phyloP scores from a whole-genome alignment of 495 filamentous ascomycete genomes.

The Lepraria neglecta region DNA sequence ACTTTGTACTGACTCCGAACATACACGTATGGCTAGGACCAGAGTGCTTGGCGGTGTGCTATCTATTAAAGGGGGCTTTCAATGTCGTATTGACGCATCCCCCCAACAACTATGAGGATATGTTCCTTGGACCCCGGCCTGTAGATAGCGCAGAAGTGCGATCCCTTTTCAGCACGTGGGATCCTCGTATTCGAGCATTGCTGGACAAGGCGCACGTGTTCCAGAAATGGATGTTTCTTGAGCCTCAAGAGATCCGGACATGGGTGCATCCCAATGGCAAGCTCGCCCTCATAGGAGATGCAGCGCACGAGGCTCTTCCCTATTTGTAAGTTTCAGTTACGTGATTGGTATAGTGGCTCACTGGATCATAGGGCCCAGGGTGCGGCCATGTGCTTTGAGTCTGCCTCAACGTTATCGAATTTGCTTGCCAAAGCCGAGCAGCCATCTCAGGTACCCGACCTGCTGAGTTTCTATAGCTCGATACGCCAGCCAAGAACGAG shows the following conservation, averaged over 20 bases:
- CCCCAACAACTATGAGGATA: conserved; percentile 1
- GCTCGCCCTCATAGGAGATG: conserved; percentile 20
- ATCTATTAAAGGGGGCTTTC: conserved; percentile 16
- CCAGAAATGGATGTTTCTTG: conserved; percentile 20
- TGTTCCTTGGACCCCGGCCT: conserved; percentile 16
- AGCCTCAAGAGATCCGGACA: conserved; percentile 5
- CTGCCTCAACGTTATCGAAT: conserved; percentile 11
- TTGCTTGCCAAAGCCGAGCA: conserved; percentile 12
- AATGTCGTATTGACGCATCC: conserved; percentile 21
- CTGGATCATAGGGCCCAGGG: conserved; percentile 11
- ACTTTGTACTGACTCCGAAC: conserved; percentile 18
- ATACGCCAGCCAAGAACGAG: conserved; percentile 17
- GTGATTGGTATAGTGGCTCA: neutral
- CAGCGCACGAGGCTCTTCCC: conserved; percentile 19
- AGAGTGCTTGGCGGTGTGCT: conserved; percentile 19
- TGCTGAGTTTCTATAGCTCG: conserved; percentile 14
- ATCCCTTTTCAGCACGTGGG: conserved; percentile 13
- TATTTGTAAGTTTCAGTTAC: conserved; percentile 20
- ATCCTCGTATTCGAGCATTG: conserved; percentile 16
- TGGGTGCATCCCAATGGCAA: conserved; percentile 4
- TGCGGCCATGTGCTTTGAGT: conserved; percentile 21
- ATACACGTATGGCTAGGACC: conserved; percentile 24
- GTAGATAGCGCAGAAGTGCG: conserved; percentile 16
- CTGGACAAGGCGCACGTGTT: conserved; percentile 10
- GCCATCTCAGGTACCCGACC: neutral